A percentile compares a stretch with the other conserved stretches of the same genome.
phyloP scores from a whole-genome alignment of 371 early-diverging fungal genomes.

The Zychaea mexicana region DNA sequence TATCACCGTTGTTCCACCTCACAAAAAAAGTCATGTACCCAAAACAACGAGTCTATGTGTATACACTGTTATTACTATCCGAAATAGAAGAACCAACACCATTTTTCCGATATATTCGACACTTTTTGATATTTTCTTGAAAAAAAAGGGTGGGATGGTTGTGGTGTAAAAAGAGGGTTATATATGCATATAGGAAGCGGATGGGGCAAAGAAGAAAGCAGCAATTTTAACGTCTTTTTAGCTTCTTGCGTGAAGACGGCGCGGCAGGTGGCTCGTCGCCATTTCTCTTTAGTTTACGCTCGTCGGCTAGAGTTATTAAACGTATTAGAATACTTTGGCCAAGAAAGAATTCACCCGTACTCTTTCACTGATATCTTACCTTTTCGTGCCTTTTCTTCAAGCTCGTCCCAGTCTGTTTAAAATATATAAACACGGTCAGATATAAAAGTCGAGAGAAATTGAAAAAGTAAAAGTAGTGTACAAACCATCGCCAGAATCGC shows the following conservation, averaged over 20 bases:
- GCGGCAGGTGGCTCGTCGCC: conserved; percentile 38
- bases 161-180: neutral
- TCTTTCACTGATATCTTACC: conserved; percentile 27
- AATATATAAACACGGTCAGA: neutral
- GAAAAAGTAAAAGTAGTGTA: neutral
- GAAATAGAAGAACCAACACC: too few species aligned
- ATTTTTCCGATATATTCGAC: too few species aligned
- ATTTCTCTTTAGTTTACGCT: conserved; percentile 51
- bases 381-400: conserved; percentile 77
- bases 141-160: too few species aligned
- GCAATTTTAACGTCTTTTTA: conserved; percentile 19
- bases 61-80: too few species aligned
- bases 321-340: neutral
- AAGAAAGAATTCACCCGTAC: neutral
- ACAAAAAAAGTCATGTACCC: too few species aligned
- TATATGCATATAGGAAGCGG: neutral
- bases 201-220: too few species aligned
- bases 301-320: conserved; percentile 48
- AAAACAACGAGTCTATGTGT: too few species aligned
- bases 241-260: conserved; percentile 24
- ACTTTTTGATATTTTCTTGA: too few species aligned
- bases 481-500: conserved; percentile 60
- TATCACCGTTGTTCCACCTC: too few species aligned
- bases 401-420: conserved; percentile 73
- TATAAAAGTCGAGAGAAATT: too few species aligned